Evolutionary conservation across 2,329 filamentous ascomycete genomes (phyloP).

Genomic region (Nemania abortiva): DNA sequence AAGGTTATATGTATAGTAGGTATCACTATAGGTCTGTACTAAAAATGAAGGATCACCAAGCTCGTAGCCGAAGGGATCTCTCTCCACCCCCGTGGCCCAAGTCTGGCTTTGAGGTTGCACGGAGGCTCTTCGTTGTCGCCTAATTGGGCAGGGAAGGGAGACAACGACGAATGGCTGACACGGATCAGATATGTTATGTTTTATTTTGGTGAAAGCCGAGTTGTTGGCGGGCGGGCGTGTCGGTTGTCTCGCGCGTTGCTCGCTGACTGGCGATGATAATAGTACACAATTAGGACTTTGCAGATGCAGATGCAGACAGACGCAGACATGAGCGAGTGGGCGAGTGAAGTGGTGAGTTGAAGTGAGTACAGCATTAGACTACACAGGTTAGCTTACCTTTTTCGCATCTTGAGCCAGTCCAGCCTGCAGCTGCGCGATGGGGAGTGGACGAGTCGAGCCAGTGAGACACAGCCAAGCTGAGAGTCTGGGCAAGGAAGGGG

Average conservation of each 20-base stretch:
- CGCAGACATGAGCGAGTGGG: background rate
- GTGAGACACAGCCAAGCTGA: constrained; percentile 45
- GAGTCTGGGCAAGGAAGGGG: constrained; percentile 28
- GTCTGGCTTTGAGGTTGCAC: constrained; percentile 42
- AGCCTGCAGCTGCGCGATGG: constrained; percentile 50
- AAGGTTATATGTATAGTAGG: background rate
- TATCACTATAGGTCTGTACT: background rate
- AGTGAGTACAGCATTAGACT: background rate
- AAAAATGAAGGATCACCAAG: background rate
- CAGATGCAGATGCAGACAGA: constrained; percentile 39
- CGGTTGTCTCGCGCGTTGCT: constrained; percentile 27
- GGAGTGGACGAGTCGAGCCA: constrained; percentile 45
- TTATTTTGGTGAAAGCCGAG: constrained; percentile 31
- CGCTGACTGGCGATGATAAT: constrained; percentile 24
- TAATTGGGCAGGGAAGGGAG: constrained; percentile 32
- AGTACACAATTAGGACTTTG: constrained; percentile 27
- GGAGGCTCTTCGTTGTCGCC: constrained; percentile 48
- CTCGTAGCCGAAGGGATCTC: constrained; percentile 23
- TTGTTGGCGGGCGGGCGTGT: constrained; percentile 27
- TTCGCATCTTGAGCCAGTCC: constrained; percentile 22
- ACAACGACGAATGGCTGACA: background rate
- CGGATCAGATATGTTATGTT: background rate
- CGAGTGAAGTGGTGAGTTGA: background rate
- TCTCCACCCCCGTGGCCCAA: background rate
- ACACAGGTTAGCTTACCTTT: background rate